Base-by-base conservation (phyloP, 2,329 filamentous ascomycete species). In the Aspergillus sp. region DNA sequence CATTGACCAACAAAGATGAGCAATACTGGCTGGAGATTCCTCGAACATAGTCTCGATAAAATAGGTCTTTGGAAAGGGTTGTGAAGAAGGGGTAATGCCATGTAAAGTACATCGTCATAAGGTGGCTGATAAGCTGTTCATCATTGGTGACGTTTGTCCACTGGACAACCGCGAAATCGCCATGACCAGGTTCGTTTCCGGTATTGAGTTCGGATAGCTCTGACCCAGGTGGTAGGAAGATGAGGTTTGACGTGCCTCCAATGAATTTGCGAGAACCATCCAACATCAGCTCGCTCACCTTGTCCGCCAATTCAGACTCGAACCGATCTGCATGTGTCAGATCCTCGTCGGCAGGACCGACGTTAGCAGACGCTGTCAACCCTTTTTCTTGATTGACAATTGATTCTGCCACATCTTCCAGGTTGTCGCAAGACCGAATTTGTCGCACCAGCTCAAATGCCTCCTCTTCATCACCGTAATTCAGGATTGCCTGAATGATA, bases 51-150 rank as follows among this genome's bases (percentile, higher is more conserved):
- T 97, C 90, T 38, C 85, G 80, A 63, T 88, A 90, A 64, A 98
- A 97, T 27, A 95, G 73, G 33, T 79, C 83, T 65, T 88, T 94
- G 10, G 90, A 91, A 5, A 97, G 74, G 0, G 88, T 93, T 3
- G 90, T 91, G 66, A 97, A 98, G 70, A 93, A 97, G 15, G 90
- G 85, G 67, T 97, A 97, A 68, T 97, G 93, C 86, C 91, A 97
- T 59, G 84, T 89, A 71, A 97, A 97, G 70, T 98, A 98, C 88
- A 97, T 90, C 61, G 90, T 91, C 63, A 98, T 82, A 15, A 98
- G 80, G 67, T 96, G 91, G 13, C 84, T 80, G 57, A 96, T 83
- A 41, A 95, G 76, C 46, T 86, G 80, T 20, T 83, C 77, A 64
- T 96, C 89, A 44, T 82, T 76, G 1, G 89, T 95, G 41, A 95